Evolutionary conservation across 257 asterid genomes (phyloP), one percentile per base, ranked within the genome.

Genomic region (Solanum lycopersicoides): DNA sequence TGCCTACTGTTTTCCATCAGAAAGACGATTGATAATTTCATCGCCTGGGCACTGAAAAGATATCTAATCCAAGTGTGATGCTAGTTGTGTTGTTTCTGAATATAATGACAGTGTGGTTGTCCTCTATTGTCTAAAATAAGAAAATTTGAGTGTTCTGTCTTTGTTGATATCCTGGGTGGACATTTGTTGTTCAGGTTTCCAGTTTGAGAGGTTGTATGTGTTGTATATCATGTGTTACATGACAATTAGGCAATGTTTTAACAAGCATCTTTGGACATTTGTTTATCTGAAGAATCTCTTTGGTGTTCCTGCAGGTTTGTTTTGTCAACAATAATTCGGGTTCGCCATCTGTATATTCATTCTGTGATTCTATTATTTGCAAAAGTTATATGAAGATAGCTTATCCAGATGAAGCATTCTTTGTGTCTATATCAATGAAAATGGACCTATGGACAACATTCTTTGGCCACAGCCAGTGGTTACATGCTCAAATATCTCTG

Each of bases 291-390:
- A 94, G 82, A 83, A 86, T 92, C 93, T 93, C 93, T 92, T 93
- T 93, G 94, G 92, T 94, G 93, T 93, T 89, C 93, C 89, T 94
- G 98, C 97, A 95, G 98, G 98, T 94, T 91, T 94, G 92, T 90
- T 93, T 87, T 92, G 90, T 92, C 93, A 91, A 92, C 93, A 93
- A 91, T 95, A 93, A 89, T 90, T 88, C 88, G 88, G 91, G 89
- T 90, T 89, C 91, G 92, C 87, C 89, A 74, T 92, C 92, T 92
- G 92, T 95, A 93, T 91, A 87, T 88, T 93, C 94, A 87, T 84
- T 89, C 87, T 90, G 84, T 92, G 92, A 66, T 84, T 87, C 87
- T 85, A 90, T 86, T 88, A 82, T 89, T 87, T 88, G 90, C 86
- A 82, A 89, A 91, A 91, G 89, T 79, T 42, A 88, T 89, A 89